Evolutionary conservation across 495 filamentous ascomycete species (phyloP).

Genomic region (Lophium mytilinum): DNA sequence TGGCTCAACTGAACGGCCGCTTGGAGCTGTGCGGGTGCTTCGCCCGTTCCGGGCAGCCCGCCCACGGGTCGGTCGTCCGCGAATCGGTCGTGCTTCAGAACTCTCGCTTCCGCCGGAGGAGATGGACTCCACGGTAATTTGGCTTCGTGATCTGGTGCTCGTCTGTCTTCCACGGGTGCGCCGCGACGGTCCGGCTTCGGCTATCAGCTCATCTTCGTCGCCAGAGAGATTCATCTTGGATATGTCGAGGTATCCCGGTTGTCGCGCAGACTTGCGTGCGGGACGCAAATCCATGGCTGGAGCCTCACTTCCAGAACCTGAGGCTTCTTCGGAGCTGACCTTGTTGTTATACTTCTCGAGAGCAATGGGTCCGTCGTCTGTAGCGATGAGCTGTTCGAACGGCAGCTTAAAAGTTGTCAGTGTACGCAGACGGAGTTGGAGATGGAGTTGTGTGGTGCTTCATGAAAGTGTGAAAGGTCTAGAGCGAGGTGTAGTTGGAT

Average conservation of each 20-base stretch:
- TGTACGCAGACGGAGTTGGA: background rate
- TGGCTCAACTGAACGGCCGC: background rate
- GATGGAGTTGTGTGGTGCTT: background rate
- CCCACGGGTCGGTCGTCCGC: too few species aligned
- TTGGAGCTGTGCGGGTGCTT: too few species aligned
- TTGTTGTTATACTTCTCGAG: slow-evolving; percentile 23
- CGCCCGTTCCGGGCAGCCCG: too few species aligned
- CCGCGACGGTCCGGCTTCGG: slow-evolving; percentile 6
- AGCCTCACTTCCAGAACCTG: background rate
- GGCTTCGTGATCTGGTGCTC: slow-evolving; percentile 4
- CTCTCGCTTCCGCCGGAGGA: background rate
- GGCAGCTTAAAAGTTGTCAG: slow-evolving; percentile 19
- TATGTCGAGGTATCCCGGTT: slow-evolving; percentile 26
- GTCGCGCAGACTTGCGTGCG: slow-evolving; percentile 3
- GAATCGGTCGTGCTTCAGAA: background rate
- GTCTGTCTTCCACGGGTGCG: background rate
- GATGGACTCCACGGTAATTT: background rate
- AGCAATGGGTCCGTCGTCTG: slow-evolving; percentile 26
- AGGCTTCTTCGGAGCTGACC: background rate
- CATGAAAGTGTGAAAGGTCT: too few species aligned
- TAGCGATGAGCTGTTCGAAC: slow-evolving; percentile 27
- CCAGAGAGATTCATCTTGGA: slow-evolving; percentile 21
- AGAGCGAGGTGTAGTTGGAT: too few species aligned
- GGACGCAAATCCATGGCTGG: slow-evolving; percentile 16
- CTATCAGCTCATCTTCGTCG: slow-evolving; percentile 17